These are phyloP conservation scores for Oidiodendron maius DNA, from an alignment of 495 filamentous ascomycete species.

Conservation along the genomic window DNA sequence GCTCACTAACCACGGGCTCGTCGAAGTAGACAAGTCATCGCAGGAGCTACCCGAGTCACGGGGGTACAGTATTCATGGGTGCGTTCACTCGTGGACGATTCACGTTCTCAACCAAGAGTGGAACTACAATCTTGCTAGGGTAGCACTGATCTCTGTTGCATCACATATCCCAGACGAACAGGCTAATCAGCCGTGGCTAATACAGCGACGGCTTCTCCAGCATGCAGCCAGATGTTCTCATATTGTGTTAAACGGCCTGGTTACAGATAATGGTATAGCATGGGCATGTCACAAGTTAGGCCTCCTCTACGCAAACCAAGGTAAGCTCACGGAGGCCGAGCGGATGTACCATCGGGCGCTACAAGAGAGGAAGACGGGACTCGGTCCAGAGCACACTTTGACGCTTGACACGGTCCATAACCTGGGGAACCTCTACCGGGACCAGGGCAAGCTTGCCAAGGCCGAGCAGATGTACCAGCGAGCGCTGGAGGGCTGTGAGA, in stretches of 20 bases:
- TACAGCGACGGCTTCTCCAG: too few species aligned
- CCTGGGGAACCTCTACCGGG: conserved; percentile 22
- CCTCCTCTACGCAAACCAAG: conserved; percentile 19
- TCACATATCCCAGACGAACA: not conserved
- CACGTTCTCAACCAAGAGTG: conserved; percentile 27
- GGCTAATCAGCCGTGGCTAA: conserved; percentile 22
- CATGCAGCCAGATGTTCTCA: conserved; percentile 23
- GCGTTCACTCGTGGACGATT: conserved; percentile 31
- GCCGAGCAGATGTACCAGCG: too few species aligned
- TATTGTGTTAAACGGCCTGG: conserved; percentile 1
- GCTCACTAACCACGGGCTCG: conserved; percentile 17
- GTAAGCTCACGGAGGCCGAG: too few species aligned
- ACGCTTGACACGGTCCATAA: too few species aligned
- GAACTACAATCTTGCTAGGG: conserved; percentile 19
- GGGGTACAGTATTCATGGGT: conserved; percentile 34
- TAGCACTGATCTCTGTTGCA: not conserved
- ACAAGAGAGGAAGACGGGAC: conserved; percentile 21
- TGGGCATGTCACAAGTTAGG: conserved; percentile 20
- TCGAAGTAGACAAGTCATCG: conserved; percentile 20
- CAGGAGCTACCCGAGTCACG: conserved; percentile 18
- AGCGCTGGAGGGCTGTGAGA: too few species aligned
- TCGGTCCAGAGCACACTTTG: conserved; percentile 28
- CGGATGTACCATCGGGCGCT: conserved; percentile 21
- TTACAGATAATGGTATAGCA: not conserved
- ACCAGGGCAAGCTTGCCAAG: too few species aligned